These are phyloP conservation scores for Naganishia sp. DNA, from an alignment of 1,284 basidiomycete species.

Conservation along the genomic window DNA sequence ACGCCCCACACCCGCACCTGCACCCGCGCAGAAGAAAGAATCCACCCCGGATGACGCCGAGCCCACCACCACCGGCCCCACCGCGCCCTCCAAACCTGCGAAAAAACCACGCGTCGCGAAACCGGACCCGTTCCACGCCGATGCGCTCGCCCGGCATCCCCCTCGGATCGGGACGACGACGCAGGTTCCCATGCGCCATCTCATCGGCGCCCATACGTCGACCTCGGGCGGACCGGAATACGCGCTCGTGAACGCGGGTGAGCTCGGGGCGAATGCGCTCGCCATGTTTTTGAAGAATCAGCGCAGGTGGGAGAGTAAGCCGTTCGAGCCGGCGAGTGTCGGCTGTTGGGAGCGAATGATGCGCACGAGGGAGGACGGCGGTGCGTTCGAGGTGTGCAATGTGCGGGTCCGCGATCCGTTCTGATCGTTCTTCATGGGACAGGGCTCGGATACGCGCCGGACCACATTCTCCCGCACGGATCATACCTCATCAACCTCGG, in stretches of 20 bases:
- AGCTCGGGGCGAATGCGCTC: constrained; percentile 76
- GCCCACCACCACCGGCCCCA: no score
- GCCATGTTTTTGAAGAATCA: constrained; percentile 83
- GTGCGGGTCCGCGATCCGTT: constrained; percentile 14
- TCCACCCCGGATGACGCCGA: not conserved
- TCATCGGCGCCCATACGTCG: constrained; percentile 76
- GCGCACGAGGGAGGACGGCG: constrained; percentile 52
- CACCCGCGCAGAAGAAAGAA: not conserved
- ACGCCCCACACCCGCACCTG: not conserved
- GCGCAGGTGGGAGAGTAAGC: constrained; percentile 71
- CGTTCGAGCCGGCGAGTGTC: constrained; percentile 60
- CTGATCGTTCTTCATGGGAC: constrained; percentile 17
- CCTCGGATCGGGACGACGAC: constrained; percentile 44
- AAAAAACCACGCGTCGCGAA: constrained; percentile 23
- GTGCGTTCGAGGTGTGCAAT: constrained; percentile 35
- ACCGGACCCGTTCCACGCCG: constrained; percentile 46
- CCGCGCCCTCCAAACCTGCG: constrained; percentile 1
- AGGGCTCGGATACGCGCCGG: constrained; percentile 62
- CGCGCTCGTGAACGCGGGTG: constrained; percentile 67
- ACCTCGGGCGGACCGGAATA: constrained; percentile 77
- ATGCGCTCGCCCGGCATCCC: constrained; percentile 46
- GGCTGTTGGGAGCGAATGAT: constrained; percentile 62
- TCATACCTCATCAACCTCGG: constrained; percentile 83
- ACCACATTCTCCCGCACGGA: constrained; percentile 73
- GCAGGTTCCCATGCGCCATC: constrained; percentile 32